Conservation (phyloP, 257 asterid genomes). For the Orobanche coerulescens region DNA sequence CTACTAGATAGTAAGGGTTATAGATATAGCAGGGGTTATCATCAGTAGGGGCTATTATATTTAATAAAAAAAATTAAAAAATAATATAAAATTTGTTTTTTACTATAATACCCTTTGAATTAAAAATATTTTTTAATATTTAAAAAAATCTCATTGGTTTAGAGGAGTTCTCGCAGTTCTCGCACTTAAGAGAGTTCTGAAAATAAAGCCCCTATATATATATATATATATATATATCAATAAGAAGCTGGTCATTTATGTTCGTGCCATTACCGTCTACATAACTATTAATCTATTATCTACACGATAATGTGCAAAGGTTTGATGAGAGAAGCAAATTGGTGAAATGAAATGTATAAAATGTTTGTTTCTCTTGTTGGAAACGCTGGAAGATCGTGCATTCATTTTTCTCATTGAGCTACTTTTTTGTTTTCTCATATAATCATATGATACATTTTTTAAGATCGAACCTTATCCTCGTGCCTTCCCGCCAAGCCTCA, state of each 20-base stretch:
- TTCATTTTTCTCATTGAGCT: not conserved
- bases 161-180: no score
- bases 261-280: not conserved
- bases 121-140: no score
- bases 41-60: no score
- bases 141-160: no score
- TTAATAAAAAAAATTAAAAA: no score
- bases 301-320: not conserved
- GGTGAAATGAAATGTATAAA: constrained; percentile 12
- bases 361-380: not conserved
- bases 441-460: not conserved
- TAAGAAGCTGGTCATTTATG: not conserved
- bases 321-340: constrained; percentile 4
- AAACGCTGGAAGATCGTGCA: not conserved
- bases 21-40: no score
- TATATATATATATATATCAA: no score
- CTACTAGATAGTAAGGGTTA: no score
- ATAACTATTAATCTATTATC: not conserved
- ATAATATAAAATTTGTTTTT: no score
- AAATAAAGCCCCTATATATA: no score
- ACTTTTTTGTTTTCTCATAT: not conserved
- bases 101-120: no score
- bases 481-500: not conserved
- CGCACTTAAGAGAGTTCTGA: no score
- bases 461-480: not conserved